Conservation (phyloP, 257 asterid species). For the Asclepias syriaca region DNA sequence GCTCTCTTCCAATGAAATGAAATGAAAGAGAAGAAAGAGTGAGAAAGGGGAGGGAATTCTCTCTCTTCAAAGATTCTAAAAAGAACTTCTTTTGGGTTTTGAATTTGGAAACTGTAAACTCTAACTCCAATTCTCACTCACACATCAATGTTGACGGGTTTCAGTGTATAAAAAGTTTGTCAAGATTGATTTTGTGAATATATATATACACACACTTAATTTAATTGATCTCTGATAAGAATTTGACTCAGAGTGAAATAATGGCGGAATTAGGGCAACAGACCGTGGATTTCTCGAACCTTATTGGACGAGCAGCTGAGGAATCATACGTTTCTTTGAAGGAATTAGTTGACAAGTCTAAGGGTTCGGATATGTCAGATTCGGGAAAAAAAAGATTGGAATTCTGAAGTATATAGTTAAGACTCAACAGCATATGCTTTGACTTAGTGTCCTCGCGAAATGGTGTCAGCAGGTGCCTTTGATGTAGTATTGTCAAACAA, state of each 20-base stretch:
- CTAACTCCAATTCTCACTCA: slow-evolving; percentile 10
- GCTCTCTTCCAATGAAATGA: not conserved
- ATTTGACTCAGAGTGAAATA: slow-evolving; percentile 13
- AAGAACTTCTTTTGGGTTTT: not conserved
- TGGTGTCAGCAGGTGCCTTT: no score
- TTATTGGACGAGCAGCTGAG: slow-evolving; percentile 79
- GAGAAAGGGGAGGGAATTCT: slow-evolving; percentile 6
- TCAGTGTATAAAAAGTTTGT: no score
- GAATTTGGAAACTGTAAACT: slow-evolving; percentile 9
- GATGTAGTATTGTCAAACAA: no score
- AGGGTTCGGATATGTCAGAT: slow-evolving; percentile 64
- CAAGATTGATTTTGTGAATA: not conserved
- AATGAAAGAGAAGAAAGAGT: slow-evolving; percentile 2
- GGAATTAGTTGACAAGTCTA: slow-evolving; percentile 86
- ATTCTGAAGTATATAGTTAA: no score
- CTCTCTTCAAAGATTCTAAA: not conserved
- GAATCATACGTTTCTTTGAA: slow-evolving; percentile 66
- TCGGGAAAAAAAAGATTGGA: slow-evolving; percentile 91
- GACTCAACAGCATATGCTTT: no score
- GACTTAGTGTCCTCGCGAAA: no score
- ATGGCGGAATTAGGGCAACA: slow-evolving; percentile 85
- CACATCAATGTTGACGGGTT: not conserved
- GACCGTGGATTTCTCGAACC: slow-evolving; percentile 79
- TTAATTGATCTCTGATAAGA: slow-evolving; percentile 15
- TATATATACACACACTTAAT: not conserved